Evolutionary conservation across 1,139 yeast genomes (phyloP), one percentile per base, ranked within the genome.

Genomic region (Sugiyamaella novakii): DNA sequence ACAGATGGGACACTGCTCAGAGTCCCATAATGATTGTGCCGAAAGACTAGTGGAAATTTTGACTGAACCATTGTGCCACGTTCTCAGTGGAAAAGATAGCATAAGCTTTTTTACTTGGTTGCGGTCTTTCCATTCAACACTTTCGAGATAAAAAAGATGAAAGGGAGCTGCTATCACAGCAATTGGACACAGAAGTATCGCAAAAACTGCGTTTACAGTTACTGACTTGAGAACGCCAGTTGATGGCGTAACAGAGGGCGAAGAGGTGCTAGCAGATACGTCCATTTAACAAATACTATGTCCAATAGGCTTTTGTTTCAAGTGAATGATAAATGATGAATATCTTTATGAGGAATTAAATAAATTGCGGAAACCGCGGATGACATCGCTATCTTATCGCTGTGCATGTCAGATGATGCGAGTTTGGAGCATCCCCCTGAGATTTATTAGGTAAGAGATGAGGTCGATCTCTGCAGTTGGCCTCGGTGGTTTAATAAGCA

Each of bases 1-100:
- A 46, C 76, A 72, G 15, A 72, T 70, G 40, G 68, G 70, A 56
- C 76, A 72, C 54, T 69, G 29, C 5, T 27, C 15, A 27, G 33
- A 25, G 30, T 18, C 10, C 19, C 41, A 15, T 19, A 15, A 25
- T 7, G 31, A 25, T 2, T 4, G 14, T 7, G n/a, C 10, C 17
- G 4, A n/a, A 10, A n/a, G n/a, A n/a, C n/a, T n/a, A n/a, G n/a
- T n/a, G n/a, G 31, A 6, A 5, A 17, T 27, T 12, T 31, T 11
- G 24, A n/a, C 14, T 3, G 31, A 6, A 2, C 18, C 25, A 5
- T 15, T 8, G 11, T 38, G 5, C 22, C 30, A 38, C 3, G 18
- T 12, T 5, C n/a, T 17, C 7, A 27, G 11, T 8, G 31, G 42
- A 15, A 38, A 28, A 5, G 42, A 25, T 17, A 24, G 27, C 10